These are phyloP conservation scores for Cutaneotrichosporon dermatis DNA, from an alignment of 1,284 basidiomycete species.

Conservation along the genomic window DNA sequence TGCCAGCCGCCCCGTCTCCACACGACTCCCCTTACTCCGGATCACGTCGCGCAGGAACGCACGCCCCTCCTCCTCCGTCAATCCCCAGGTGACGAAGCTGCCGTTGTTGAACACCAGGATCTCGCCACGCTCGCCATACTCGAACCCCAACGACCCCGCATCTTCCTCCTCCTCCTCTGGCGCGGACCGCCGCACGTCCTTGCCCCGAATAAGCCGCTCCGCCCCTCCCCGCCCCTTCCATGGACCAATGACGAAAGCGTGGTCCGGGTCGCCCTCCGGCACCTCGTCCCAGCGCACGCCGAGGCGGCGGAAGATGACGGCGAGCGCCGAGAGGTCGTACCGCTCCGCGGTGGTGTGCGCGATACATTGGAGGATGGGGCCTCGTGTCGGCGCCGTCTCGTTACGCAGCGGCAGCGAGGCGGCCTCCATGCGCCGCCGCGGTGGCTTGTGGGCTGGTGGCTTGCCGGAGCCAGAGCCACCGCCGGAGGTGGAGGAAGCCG, in stretches of 20 bases:
- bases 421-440: constrained; percentile 47
- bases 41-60: constrained; percentile 65
- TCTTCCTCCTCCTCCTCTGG: constrained; percentile 44
- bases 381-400: constrained; percentile 41
- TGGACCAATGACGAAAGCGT: constrained; percentile 46
- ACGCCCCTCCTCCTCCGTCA: constrained; percentile 70
- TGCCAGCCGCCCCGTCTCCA: constrained; percentile 59
- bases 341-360: constrained; percentile 49
- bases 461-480: background rate
- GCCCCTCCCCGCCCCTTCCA: constrained; percentile 47
- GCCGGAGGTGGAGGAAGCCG: too few species aligned
- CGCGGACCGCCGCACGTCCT: constrained; percentile 23
- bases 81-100: constrained; percentile 80
- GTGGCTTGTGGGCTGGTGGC: constrained; percentile 39
- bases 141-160: constrained; percentile 34
- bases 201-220: constrained; percentile 37
- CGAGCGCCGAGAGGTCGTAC: constrained; percentile 44
- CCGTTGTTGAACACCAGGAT: constrained; percentile 81
- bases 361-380: constrained; percentile 47
- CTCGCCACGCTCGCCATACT: constrained; percentile 66
- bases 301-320: constrained; percentile 27
- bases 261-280: constrained; percentile 43
- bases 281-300: constrained; percentile 47
- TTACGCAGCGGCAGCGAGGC: constrained; percentile 46
- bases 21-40: constrained; percentile 51